Evolutionary conservation across 495 filamentous ascomycete genomes (phyloP), one percentile per base, ranked within the genome.

Genomic region (Penicillium cataractarum): DNA sequence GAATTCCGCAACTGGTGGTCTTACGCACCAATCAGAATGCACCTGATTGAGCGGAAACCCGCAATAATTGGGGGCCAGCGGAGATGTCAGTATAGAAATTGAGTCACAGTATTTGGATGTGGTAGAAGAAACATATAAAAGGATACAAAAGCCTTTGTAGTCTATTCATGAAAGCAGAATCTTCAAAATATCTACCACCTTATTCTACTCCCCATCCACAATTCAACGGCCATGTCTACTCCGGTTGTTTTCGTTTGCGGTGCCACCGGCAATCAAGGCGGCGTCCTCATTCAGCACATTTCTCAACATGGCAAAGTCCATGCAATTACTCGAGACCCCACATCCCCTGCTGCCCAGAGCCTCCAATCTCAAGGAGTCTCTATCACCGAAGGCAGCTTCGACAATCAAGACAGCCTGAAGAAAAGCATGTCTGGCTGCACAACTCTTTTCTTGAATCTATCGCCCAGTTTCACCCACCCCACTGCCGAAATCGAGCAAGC

Each of bases 251-350:
- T 83, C 63, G 73, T 83, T 54, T 73, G 74, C 61, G 74, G 74
- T 48, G 84, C 80, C 21, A 86, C 81, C 7, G 84, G 84, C 52
- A 69, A 71, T 26, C 82, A 83, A 68, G 84, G 84, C 50, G 70
- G 73, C 24, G 79, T 76, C 22, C 62, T 83, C 21, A 71, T 71
- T 58, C 63, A 72, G 26, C 71, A 78, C 32, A 73, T 85, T 13
- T 71, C 76, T 24, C 56, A 71, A 24, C 29, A 76, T 2, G 71
- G 66, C 69, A 53, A 60, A 17, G 73, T 84, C 37, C 74, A 78
- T 54, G 74, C 79, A 15, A 75, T 81, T 7, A 76, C 76, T 6
- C 74, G 80, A 19, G 65, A 81, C 53, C 58, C 65, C 1, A 49
- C 66, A n/a, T 74, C 79, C 9, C 52, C 71, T 0, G 67, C 74